Conservation (phyloP, 2,329 filamentous ascomycete species). For the Trichoderma arundinaceum region DNA sequence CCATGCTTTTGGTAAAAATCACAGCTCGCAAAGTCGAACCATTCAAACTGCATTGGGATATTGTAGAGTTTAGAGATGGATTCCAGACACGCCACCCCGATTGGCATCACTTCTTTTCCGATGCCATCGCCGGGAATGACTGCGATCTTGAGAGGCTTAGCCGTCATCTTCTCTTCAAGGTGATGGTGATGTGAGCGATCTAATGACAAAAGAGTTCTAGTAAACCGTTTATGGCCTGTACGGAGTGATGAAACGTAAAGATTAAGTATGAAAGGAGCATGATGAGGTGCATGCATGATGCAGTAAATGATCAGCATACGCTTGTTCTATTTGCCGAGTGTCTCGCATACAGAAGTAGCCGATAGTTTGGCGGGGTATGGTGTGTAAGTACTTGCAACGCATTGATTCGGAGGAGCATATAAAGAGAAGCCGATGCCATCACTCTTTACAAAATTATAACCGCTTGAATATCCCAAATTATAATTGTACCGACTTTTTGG, state of each 20-base stretch:
- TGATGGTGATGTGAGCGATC: not conserved
- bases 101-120: conserved; percentile 63
- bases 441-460: too few species aligned
- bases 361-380: conserved; percentile 9
- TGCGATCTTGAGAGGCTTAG: conserved; percentile 36
- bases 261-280: not conserved
- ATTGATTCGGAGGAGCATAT: not conserved
- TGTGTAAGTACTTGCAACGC: too few species aligned
- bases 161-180: not conserved
- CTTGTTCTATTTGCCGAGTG: conserved; percentile 22
- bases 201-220: not conserved
- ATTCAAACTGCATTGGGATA: conserved; percentile 62
- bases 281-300: not conserved
- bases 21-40: conserved; percentile 70
- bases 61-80: conserved; percentile 61
- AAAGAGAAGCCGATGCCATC: not conserved
- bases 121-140: conserved; percentile 68
- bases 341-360: conserved; percentile 22
- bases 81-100: conserved; percentile 36
- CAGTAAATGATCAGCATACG: conserved; percentile 17
- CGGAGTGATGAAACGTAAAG: not conserved
- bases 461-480: too few species aligned
- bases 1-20: conserved; percentile 59
- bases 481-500: too few species aligned
- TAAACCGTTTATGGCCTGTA: too few species aligned